Base-by-base conservation (phyloP, 1,284 basidiomycete genomes). In the Termitomyces sp. region DNA sequence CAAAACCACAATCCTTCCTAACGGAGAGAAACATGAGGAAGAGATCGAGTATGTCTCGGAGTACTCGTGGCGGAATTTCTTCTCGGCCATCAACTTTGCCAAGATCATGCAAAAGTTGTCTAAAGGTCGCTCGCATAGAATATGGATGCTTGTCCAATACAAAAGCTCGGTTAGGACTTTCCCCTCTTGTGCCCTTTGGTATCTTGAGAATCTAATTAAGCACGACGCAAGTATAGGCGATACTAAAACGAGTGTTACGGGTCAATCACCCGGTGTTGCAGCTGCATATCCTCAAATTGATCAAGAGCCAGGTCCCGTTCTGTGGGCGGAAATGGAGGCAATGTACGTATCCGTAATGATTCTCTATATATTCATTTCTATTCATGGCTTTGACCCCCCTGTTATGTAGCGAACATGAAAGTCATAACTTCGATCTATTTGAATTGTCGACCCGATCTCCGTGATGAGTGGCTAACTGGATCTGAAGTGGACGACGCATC, bases 291-390 rank as follows among this genome's bases (percentile, higher is more conserved):
- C 77, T 99, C 60, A 99, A 99, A 73, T 77, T 99, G 54, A 93
- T 99, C 75, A 99, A 99, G 78, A 95, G 92, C 60, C 97, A 99
- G 79, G 94, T 99, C 21, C 97, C 97, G 0, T 98, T 94, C 68
- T 97, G 93, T 66, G 97, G 97, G 11, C 81, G 96, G 43, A 98
- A 98, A 73, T 99, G 97, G 97, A 79, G 96, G 46, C 94, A 97
- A 74, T 90, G 94, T 94, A 69, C 65, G 83, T 66, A 37, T 24
- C 14, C 14, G 21, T 28, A 30, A 9, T 6, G 16, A 61, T 34
- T 61, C 48, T 14, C 8, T 33, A n/a, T n/a, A n/a, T n/a, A 31
- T 39, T 14, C 47, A 16, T 40, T 8, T 43, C 49, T 30, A 3
- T 35, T 8, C 26, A 28, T 6, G 1, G 24, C 1, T 18, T 14